phyloP scores from a whole-genome alignment of 257 asterid species.

The Solanum stenotomum region DNA sequence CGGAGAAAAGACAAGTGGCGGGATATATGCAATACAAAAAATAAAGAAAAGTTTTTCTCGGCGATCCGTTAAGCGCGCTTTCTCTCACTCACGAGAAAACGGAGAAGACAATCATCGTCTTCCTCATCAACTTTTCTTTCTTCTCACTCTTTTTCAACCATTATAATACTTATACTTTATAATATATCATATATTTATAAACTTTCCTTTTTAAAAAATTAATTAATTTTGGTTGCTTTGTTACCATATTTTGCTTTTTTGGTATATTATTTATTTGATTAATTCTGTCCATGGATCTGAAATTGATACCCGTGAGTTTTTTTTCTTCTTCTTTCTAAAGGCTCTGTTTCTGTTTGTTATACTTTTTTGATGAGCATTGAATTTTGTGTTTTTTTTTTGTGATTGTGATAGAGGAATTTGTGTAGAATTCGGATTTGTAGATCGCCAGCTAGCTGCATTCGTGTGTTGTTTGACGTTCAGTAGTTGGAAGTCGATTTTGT shows the following conservation, averaged over 20 bases:
- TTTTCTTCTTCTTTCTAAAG: background rate
- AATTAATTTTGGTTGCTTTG: background rate
- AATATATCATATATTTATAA: background rate
- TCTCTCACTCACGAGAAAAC: constrained; percentile 21
- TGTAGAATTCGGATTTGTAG: constrained; percentile 27
- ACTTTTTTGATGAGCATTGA: background rate
- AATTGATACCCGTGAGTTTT: background rate
- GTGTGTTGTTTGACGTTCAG: constrained; percentile 21
- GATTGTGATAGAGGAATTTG: constrained; percentile 7
- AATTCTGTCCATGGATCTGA: constrained; percentile 9
- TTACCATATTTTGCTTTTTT: background rate
- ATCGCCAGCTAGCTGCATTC: constrained; percentile 27
- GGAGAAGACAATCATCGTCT: background rate
- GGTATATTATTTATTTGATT: background rate
- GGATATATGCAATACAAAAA: constrained; percentile 34
- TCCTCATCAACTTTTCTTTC: background rate
- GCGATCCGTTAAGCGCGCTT: constrained; percentile 34
- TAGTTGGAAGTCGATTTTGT: background rate
- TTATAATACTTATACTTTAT: background rate
- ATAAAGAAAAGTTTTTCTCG: constrained; percentile 11
- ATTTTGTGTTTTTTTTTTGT: background rate
- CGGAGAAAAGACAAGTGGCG: constrained; percentile 46
- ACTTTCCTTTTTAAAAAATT: background rate
- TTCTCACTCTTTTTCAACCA: background rate
- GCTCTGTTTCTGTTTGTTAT: constrained; percentile 7